These are phyloP conservation scores for Claviceps fusiformis DNA, from an alignment of 2,329 filamentous ascomycete species.

Conservation along the genomic window DNA sequence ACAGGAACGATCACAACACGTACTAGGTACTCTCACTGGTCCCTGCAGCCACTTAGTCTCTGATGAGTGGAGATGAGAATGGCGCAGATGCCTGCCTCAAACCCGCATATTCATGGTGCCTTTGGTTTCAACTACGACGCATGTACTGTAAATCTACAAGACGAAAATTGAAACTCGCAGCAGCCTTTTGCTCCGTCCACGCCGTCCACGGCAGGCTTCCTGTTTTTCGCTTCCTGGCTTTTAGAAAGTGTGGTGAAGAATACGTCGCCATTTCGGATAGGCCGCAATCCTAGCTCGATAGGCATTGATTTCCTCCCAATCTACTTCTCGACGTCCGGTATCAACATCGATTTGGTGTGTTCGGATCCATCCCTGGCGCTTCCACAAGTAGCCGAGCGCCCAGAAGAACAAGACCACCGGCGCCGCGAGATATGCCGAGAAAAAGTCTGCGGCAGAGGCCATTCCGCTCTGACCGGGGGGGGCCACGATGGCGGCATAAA, in stretches of 20 bases:
- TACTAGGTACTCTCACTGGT: background rate
- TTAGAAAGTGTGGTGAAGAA: conserved; percentile 25
- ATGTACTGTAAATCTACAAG: background rate
- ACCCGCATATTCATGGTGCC: background rate
- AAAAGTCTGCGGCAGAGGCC: conserved; percentile 35
- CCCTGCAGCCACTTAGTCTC: background rate
- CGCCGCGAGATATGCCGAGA: conserved; percentile 39
- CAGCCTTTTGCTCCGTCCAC: background rate
- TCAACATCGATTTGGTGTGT: conserved; percentile 53
- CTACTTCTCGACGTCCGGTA: conserved; percentile 48
- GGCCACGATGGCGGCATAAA: conserved; percentile 34
- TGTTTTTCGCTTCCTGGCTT: background rate
- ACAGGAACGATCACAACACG: too few species aligned
- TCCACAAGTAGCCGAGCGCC: conserved; percentile 49
- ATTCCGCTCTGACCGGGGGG: conserved; percentile 18
- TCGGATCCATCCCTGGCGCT: conserved; percentile 45
- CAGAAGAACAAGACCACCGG: conserved; percentile 44
- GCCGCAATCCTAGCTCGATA: conserved; percentile 35
- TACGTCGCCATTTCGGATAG: conserved; percentile 37
- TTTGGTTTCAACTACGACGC: background rate
- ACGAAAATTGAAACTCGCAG: background rate
- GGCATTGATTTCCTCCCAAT: conserved; percentile 50
- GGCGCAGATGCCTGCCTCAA: background rate
- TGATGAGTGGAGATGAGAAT: too few species aligned
- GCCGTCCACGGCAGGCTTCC: background rate